These are phyloP conservation scores for Botrytis fragariae DNA, from an alignment of 2,329 filamentous ascomycete genomes.

Conservation along the genomic window DNA sequence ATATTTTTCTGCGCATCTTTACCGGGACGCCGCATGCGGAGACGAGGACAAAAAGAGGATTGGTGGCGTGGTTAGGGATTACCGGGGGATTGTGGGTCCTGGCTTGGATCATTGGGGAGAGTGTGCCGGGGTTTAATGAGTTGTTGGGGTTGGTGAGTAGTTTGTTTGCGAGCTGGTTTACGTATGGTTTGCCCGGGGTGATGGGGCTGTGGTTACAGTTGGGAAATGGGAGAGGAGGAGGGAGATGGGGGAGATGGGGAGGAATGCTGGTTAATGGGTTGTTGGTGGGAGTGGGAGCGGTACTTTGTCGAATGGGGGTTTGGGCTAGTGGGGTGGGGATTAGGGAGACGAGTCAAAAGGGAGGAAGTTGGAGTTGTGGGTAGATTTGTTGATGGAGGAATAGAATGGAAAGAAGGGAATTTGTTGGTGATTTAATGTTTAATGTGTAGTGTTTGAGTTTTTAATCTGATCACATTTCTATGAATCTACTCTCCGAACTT, in stretches of 20 bases:
- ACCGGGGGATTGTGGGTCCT: constrained; percentile 55
- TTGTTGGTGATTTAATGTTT: not conserved
- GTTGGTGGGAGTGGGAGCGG: constrained; percentile 18
- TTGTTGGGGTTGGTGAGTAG: constrained; percentile 61
- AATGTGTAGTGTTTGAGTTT: not conserved
- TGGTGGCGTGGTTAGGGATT: constrained; percentile 56
- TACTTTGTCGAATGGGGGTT: constrained; percentile 24
- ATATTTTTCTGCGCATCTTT: constrained; percentile 63
- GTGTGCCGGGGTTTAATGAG: constrained; percentile 65
- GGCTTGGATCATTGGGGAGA: constrained; percentile 65
- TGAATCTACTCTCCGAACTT: too few species aligned
- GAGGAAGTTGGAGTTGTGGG: not conserved
- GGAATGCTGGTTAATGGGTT: constrained; percentile 7
- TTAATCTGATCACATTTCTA: not conserved
- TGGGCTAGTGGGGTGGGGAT: constrained; percentile 21
- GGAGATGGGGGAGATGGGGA: not conserved
- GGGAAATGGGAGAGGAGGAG: constrained; percentile 39
- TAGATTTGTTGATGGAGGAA: not conserved
- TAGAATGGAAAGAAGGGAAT: not conserved
- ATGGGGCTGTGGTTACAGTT: constrained; percentile 50
- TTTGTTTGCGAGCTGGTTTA: constrained; percentile 55
- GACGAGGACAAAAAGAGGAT: constrained; percentile 42
- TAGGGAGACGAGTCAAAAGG: not conserved
- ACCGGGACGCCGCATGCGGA: constrained; percentile 50
- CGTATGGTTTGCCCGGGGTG: constrained; percentile 48